A percentile compares a stretch with the other conserved stretches of the same genome.
These are phyloP conservation scores for Tarenaya hassleriana DNA, from an alignment of 345 rosid genomes.

Conservation along the genomic window DNA sequence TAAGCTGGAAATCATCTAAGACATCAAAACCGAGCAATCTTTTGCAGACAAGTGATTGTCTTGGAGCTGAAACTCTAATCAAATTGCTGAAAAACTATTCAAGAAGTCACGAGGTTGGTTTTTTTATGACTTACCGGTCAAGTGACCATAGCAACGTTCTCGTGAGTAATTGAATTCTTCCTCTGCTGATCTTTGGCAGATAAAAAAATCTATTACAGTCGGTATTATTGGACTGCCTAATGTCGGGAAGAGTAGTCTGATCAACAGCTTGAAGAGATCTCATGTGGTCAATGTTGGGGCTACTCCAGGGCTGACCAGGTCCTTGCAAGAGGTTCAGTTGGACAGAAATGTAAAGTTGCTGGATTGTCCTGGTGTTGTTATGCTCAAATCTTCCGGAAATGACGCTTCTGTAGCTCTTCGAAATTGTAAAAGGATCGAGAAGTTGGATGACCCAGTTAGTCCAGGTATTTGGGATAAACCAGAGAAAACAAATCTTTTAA, in stretches of 20 bases:
- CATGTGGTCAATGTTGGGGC: constrained; percentile 93
- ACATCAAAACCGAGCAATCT: constrained; percentile 55
- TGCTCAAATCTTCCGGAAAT: constrained; percentile 70
- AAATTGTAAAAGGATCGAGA: constrained; percentile 94
- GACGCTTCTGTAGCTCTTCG: constrained; percentile 76
- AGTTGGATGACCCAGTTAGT: constrained; percentile 85
- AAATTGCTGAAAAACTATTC: constrained; percentile 89
- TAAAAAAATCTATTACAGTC: constrained; percentile 85
- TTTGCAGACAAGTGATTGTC: constrained; percentile 92
- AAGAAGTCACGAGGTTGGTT: constrained; percentile 78
- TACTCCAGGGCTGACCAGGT: constrained; percentile 89
- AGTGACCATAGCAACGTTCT: constrained; percentile 1
- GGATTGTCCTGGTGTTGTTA: constrained; percentile 98
- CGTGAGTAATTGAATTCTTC: background rate
- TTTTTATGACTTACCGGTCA: background rate
- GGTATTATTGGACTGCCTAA: constrained; percentile 92
- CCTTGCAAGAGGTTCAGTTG: constrained; percentile 92
- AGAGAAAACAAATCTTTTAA: background rate
- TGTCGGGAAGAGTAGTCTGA: constrained; percentile 98
- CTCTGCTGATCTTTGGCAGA: constrained; percentile 40
- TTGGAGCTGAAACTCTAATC: constrained; percentile 91
- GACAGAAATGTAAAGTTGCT: constrained; percentile 85
- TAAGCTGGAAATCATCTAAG: constrained; percentile 88
- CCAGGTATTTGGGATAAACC: constrained; percentile 51
- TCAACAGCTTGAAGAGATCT: constrained; percentile 90